Conservation (phyloP, 2,329 filamentous ascomycete species). For the Plectosphaerella cucumerina region DNA sequence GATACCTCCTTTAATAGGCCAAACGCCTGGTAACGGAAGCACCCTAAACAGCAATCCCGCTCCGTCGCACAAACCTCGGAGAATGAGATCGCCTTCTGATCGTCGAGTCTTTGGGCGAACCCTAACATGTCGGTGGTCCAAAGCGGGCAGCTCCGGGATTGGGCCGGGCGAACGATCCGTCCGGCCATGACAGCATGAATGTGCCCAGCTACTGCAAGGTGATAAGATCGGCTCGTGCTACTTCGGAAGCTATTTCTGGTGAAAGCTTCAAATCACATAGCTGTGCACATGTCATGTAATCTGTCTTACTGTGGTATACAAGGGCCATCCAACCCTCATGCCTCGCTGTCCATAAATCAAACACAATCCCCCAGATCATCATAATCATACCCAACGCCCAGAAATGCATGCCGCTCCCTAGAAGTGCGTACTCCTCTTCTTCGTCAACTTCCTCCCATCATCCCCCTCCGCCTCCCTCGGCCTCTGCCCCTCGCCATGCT, state of each 20-base stretch:
- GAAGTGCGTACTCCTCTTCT: constrained; percentile 46
- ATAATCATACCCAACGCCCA: background rate
- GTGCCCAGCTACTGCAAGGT: no score
- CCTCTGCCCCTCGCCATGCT: constrained; percentile 20
- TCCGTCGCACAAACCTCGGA: no score
- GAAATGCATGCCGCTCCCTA: constrained; percentile 13
- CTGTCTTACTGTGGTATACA: no score
- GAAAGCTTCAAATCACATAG: no score
- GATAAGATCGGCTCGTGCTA: no score
- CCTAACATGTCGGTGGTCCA: background rate
- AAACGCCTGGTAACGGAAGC: no score
- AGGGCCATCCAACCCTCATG: no score
- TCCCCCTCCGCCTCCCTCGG: constrained; percentile 19
- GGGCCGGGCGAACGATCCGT: background rate
- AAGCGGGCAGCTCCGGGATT: background rate
- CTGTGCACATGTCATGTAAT: background rate
- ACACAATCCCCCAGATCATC: background rate
- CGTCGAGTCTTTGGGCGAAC: no score
- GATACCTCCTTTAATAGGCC: no score
- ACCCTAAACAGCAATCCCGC: no score
- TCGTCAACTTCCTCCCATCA: constrained; percentile 36
- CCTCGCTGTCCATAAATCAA: background rate
- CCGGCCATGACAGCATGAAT: background rate
- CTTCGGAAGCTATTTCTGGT: no score
- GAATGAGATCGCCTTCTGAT: no score